Evolutionary conservation across 2,329 filamentous ascomycete species (phyloP).

Genomic region (Didymella glomerata): DNA sequence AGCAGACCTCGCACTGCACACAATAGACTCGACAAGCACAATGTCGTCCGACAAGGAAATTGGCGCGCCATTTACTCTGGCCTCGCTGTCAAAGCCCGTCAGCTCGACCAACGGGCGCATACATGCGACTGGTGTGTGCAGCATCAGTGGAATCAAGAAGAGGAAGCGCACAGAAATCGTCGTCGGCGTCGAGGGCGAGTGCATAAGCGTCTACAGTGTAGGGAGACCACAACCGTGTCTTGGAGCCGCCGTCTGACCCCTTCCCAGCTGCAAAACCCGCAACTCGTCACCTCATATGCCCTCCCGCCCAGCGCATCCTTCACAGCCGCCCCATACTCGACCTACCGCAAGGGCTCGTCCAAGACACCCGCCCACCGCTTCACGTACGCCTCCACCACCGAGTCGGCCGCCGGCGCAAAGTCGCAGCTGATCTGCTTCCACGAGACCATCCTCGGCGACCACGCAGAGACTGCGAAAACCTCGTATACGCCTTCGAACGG

Average conservation of each 20-base stretch:
- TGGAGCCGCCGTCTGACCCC: slow-evolving; percentile 17
- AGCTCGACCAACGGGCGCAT: slow-evolving; percentile 51
- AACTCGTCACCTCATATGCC: slow-evolving; percentile 67
- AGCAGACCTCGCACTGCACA: slow-evolving; percentile 31
- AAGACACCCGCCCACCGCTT: slow-evolving; percentile 59
- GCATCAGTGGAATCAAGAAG: slow-evolving; percentile 64
- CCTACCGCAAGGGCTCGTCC: slow-evolving; percentile 60
- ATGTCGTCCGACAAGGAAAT: slow-evolving; percentile 51
- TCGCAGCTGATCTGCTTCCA: slow-evolving; percentile 63
- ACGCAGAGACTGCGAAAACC: slow-evolving; percentile 46
- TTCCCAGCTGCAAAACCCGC: slow-evolving; percentile 66
- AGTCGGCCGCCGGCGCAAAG: slow-evolving; percentile 57
- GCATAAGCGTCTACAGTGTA: slow-evolving; percentile 70
- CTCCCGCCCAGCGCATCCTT: slow-evolving; percentile 67
- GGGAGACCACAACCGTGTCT: slow-evolving; percentile 19
- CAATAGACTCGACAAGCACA: slow-evolving; percentile 38
- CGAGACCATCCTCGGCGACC: slow-evolving; percentile 56
- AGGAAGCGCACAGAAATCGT: slow-evolving; percentile 69
- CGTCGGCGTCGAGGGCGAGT: slow-evolving; percentile 67
- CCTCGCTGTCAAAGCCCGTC: slow-evolving; percentile 55
- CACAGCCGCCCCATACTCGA: slow-evolving; percentile 65
- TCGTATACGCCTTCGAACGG: slow-evolving; percentile 38
- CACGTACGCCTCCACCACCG: slow-evolving; percentile 63
- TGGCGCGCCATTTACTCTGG: slow-evolving; percentile 53
- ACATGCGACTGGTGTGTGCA: slow-evolving; percentile 59